These are phyloP conservation scores for Waltiozyma solani DNA, from an alignment of 1,139 yeast genomes.

Conservation along the genomic window DNA sequence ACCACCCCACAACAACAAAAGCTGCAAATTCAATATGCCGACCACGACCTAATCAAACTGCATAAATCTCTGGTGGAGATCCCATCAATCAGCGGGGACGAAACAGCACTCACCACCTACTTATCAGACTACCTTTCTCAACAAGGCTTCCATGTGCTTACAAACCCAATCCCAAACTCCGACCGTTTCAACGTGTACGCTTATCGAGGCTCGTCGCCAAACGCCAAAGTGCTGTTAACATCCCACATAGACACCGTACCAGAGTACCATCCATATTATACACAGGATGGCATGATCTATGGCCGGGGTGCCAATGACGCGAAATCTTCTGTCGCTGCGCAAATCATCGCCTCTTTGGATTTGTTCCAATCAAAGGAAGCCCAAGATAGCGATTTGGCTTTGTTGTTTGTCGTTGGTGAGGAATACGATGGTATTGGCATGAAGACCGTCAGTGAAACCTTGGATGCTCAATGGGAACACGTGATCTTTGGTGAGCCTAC, in stretches of 20 bases:
- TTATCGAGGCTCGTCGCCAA: constrained; percentile 29
- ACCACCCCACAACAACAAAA: too few relatives aligned
- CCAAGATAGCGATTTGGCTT: constrained; percentile 43
- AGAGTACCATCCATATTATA: constrained; percentile 45
- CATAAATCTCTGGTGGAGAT: constrained; percentile 17
- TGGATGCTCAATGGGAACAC: constrained; percentile 44
- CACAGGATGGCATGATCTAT: constrained; percentile 36
- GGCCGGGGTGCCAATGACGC: constrained; percentile 68
- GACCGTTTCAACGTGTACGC: constrained; percentile 47
- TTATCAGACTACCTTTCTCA: constrained; percentile 24
- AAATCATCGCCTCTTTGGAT: constrained; percentile 41
- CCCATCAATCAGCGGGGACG: constrained; percentile 15
- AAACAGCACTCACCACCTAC: constrained; percentile 11
- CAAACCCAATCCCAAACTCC: constrained; percentile 24
- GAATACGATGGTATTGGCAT: constrained; percentile 59
- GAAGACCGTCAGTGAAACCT: constrained; percentile 29
- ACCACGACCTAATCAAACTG: constrained; percentile 14
- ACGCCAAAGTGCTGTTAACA: constrained; percentile 43
- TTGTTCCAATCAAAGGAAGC: constrained; percentile 29
- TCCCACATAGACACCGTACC: constrained; percentile 71
- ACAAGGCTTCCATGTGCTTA: constrained; percentile 43
- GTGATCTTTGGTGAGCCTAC: constrained; percentile 74
- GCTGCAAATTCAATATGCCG: too few relatives aligned
- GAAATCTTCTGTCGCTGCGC: constrained; percentile 58
- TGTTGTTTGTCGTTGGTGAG: constrained; percentile 61